These are phyloP conservation scores for Capsella bursapastoris DNA, from an alignment of 345 rosid species.

Conservation along the genomic window DNA sequence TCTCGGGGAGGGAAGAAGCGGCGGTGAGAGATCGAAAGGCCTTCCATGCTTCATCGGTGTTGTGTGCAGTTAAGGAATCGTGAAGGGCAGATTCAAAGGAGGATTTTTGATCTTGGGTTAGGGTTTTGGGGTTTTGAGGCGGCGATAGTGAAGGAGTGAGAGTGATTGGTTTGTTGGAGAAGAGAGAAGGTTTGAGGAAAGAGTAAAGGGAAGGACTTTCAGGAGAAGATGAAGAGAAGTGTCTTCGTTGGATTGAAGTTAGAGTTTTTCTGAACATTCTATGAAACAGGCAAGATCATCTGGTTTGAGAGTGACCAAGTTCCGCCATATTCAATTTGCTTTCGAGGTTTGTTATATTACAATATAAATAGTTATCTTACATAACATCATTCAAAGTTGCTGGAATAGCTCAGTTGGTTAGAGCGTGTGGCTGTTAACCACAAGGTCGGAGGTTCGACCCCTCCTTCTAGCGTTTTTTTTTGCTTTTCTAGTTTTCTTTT, in stretches of 20 bases:
- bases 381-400: neutral
- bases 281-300: slow-evolving; percentile 11
- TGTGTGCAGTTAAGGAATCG: slow-evolving; percentile 52
- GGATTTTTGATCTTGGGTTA: slow-evolving; percentile 54
- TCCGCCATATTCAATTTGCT: slow-evolving; percentile 33
- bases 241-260: slow-evolving; percentile 35
- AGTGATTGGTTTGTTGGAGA: slow-evolving; percentile 49
- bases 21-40: slow-evolving; percentile 71
- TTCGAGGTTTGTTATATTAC: neutral
- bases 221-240: slow-evolving; percentile 50
- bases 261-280: slow-evolving; percentile 57
- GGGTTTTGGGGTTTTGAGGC: slow-evolving; percentile 44
- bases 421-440: slow-evolving; percentile 92
- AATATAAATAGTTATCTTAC: accelerated
- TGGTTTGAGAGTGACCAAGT: slow-evolving; percentile 14
- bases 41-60: slow-evolving; percentile 84
- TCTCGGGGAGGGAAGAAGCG: slow-evolving; percentile 59
- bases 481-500: neutral
- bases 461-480: slow-evolving; percentile 45
- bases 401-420: slow-evolving; percentile 92
- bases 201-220: slow-evolving; percentile 68
- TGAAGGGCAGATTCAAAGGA: slow-evolving; percentile 62
- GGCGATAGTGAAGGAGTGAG: slow-evolving; percentile 30
- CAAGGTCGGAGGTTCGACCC: slow-evolving; percentile 93
- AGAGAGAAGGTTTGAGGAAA: slow-evolving; percentile 76